Evolutionary conservation across 495 filamentous ascomycete species (phyloP), one percentile per base, ranked within the genome.

Genomic region (Pseudevernia furfuracea): DNA sequence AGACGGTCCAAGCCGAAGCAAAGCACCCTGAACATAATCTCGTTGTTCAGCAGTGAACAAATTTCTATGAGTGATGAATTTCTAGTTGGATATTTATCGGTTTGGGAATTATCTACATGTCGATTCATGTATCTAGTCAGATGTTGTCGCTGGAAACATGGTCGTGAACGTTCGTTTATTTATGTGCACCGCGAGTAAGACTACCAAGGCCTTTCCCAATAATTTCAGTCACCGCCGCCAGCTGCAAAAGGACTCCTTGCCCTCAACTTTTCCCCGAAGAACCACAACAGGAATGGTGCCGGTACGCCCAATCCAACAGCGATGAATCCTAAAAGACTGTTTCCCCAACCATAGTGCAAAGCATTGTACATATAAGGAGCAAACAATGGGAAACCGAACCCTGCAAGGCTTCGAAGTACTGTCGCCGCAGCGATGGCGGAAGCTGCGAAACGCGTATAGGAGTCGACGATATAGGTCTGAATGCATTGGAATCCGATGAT

Each of bases 351-450:
- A 73, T 81, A 87, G 55, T 80, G 69, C 62, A 87, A 66, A n/a
- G 73, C 70, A 10, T 74, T 58, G 65, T 82, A 92, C 81, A 91
- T 77, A 38, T 75, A 77, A 4, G 85, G 87, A 7, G 87, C 87
- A 66, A 92, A 92, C 6, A 94, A 76, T 30, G 90, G 90, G 64
- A 94, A 92, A 19, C 79, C 82, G 69, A 92, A 91, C 3, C 89
- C 89, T 1, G 85, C 84, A 19, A 91, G 53, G 30, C 79, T 84
- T 23, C 90, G 78, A 67, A 93, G 70, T 17, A 91, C 82, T 4
- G 85, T 82, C 2, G 79, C 80, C 2, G 91, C 88, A 1, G 80
- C 87, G 17, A 90, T 71, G 2, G 89, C 91, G 65, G 82, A 86
- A 12, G 90, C 89, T 11, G 90, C 88, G 71, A 82, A 94, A 10